Evolutionary conservation across 1,284 basidiomycete genomes (phyloP).

Genomic region (Cystobasidium pallidum): DNA sequence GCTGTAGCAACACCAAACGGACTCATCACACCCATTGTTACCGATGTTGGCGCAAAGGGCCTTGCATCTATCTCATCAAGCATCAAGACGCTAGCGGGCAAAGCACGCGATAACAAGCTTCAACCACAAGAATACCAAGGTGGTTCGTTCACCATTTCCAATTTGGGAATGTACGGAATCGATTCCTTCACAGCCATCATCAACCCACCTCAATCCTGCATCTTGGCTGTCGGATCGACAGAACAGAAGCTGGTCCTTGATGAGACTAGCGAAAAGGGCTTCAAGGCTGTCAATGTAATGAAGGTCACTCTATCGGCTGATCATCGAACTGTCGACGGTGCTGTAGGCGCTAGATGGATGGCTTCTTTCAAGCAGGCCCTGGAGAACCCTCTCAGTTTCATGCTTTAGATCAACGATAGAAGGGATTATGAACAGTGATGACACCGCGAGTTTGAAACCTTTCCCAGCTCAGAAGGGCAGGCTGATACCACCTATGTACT

Average conservation of each 20-base stretch:
- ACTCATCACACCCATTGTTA: slow-evolving; percentile 96
- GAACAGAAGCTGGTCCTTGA: slow-evolving; percentile 83
- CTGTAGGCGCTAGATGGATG: slow-evolving; percentile 86
- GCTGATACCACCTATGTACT: neutral
- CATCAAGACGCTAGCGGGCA: slow-evolving; percentile 88
- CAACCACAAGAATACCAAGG: slow-evolving; percentile 97
- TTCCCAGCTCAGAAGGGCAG: neutral
- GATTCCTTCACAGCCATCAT: slow-evolving; percentile 95
- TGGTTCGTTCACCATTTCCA: slow-evolving; percentile 98
- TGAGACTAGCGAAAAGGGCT: slow-evolving; percentile 85
- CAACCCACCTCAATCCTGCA: slow-evolving; percentile 97
- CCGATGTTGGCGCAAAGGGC: slow-evolving; percentile 88
- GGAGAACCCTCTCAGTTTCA: slow-evolving; percentile 68
- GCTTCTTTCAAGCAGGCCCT: slow-evolving; percentile 94
- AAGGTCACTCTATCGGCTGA: slow-evolving; percentile 95
- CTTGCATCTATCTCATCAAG: slow-evolving; percentile 89
- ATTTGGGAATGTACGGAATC: slow-evolving; percentile 97
- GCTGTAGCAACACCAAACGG: slow-evolving; percentile 96
- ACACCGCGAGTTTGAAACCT: neutral
- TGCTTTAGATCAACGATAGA: slow-evolving; percentile 50
- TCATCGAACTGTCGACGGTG: slow-evolving; percentile 89
- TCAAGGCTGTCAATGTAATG: slow-evolving; percentile 90
- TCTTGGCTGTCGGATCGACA: slow-evolving; percentile 92
- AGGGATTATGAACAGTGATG: neutral
- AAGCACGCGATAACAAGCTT: slow-evolving; percentile 95